These are phyloP conservation scores for Yarrowia sp. DNA, from an alignment of 805 yeast genomes.

Conservation along the genomic window DNA sequence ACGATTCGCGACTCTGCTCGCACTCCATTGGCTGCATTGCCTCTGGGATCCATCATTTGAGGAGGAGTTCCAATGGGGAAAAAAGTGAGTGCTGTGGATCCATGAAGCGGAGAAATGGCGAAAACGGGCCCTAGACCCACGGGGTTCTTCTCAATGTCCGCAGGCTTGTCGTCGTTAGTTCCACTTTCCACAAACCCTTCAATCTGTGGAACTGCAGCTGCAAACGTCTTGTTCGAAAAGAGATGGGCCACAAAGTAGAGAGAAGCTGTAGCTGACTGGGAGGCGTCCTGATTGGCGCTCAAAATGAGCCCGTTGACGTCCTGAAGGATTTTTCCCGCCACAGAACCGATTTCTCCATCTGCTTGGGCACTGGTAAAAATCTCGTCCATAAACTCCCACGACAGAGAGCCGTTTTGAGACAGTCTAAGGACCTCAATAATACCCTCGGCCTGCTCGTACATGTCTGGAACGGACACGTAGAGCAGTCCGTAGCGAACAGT, in stretches of 20 bases:
- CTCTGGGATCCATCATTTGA: slow-evolving; percentile 10
- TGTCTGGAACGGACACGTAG: slow-evolving; percentile 4
- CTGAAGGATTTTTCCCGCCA: neutral
- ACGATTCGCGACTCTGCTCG: slow-evolving; percentile 32
- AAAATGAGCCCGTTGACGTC: slow-evolving; percentile 6
- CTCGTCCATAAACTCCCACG: slow-evolving; percentile 15
- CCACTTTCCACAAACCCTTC: slow-evolving; percentile 45
- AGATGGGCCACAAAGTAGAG: slow-evolving; percentile 52
- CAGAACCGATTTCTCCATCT: neutral
- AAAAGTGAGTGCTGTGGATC: neutral
- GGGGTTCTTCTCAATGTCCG: slow-evolving; percentile 57
- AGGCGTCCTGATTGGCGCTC: neutral
- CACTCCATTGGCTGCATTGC: slow-evolving; percentile 31
- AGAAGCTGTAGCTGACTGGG: slow-evolving; percentile 39
- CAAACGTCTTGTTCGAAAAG: slow-evolving; percentile 57
- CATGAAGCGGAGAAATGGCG: slow-evolving; percentile 66
- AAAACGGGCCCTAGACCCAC: slow-evolving; percentile 69
- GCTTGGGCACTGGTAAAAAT: neutral
- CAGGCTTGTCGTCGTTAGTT: slow-evolving; percentile 47
- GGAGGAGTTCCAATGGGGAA: slow-evolving; percentile 24
- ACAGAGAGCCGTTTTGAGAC: slow-evolving; percentile 5
- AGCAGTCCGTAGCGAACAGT: neutral
- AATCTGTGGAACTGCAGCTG: slow-evolving; percentile 55
- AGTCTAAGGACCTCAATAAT: neutral
- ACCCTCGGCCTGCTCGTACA: slow-evolving; percentile 14